Conservation (phyloP, 192 early-diverging fungal species). For the Coemansia sp. region DNA sequence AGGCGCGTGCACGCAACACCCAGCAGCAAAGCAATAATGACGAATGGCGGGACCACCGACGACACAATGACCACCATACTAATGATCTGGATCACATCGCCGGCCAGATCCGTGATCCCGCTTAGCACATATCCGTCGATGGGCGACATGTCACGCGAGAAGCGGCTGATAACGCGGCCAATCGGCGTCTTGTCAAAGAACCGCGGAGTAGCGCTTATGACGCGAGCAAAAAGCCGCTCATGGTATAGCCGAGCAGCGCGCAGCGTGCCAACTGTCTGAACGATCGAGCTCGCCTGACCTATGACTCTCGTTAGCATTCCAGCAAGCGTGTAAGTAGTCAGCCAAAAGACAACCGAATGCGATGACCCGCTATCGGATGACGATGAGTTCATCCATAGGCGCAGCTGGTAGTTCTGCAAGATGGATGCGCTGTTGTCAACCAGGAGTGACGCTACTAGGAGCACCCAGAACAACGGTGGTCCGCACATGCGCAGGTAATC, state of each 20-base stretch:
- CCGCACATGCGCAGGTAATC: conserved; percentile 69
- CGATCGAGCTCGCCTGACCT: background rate
- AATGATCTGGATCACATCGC: conserved; percentile 49
- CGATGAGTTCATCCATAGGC: conserved; percentile 47
- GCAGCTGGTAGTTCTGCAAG: conserved; percentile 62
- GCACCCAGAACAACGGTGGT: conserved; percentile 59
- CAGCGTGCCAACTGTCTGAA: conserved; percentile 55
- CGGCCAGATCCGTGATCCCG: conserved; percentile 49
- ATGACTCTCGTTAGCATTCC: conserved; percentile 34
- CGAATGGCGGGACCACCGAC: conserved; percentile 67
- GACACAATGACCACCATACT: conserved; percentile 61
- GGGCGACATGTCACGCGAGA: conserved; percentile 81
- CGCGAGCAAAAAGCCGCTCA: conserved; percentile 22
- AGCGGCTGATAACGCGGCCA: conserved; percentile 86
- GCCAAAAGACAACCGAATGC: conserved; percentile 56
- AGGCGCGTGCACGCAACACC: conserved; percentile 61
- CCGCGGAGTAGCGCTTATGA: conserved; percentile 73
- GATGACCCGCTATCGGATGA: background rate
- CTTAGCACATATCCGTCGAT: conserved; percentile 66
- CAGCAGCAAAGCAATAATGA: conserved; percentile 64
- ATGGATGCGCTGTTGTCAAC: conserved; percentile 36
- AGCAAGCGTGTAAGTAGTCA: conserved; percentile 61
- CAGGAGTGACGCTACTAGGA: conserved; percentile 53
- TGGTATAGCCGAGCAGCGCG: conserved; percentile 36
- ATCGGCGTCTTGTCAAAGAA: conserved; percentile 92